Conservation (phyloP, 2,329 filamentous ascomycete species). For the Ambrosiella beaveri region DNA sequence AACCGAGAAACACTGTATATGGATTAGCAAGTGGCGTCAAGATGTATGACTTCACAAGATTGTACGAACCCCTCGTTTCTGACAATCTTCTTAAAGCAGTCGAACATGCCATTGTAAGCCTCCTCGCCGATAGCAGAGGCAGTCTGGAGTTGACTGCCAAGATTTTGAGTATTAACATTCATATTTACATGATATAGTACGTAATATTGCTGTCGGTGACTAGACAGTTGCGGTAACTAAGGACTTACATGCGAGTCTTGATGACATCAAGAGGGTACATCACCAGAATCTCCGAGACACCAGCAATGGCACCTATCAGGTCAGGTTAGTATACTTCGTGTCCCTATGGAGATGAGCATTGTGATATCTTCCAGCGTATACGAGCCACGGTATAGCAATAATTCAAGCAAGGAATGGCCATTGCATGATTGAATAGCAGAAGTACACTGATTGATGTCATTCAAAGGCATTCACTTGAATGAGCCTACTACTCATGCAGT, state of each 20-base stretch:
- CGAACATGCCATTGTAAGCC: conserved; percentile 88
- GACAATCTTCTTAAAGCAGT: conserved; percentile 96
- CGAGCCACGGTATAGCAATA: neutral
- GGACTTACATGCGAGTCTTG: conserved; percentile 81
- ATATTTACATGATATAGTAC: neutral
- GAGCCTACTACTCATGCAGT: neutral
- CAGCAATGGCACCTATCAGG: conserved; percentile 64
- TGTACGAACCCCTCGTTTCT: conserved; percentile 72
- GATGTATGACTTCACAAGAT: neutral
- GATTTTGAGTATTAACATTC: neutral
- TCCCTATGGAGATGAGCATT: neutral
- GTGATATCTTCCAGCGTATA: neutral
- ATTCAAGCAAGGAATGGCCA: neutral
- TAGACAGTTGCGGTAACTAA: neutral
- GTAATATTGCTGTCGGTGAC: too few relatives aligned
- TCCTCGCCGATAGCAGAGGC: conserved; percentile 58
- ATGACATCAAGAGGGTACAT: conserved; percentile 99
- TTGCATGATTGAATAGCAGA: neutral
- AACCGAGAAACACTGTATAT: conserved; percentile 57
- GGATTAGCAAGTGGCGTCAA: neutral
- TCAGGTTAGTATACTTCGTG: neutral
- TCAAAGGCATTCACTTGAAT: neutral
- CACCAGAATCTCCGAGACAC: conserved; percentile 69
- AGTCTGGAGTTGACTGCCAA: conserved; percentile 67
- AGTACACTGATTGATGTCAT: neutral